Conservation (phyloP, 1,139 yeast species). For the Saccharomycopsis hybrid region DNA sequence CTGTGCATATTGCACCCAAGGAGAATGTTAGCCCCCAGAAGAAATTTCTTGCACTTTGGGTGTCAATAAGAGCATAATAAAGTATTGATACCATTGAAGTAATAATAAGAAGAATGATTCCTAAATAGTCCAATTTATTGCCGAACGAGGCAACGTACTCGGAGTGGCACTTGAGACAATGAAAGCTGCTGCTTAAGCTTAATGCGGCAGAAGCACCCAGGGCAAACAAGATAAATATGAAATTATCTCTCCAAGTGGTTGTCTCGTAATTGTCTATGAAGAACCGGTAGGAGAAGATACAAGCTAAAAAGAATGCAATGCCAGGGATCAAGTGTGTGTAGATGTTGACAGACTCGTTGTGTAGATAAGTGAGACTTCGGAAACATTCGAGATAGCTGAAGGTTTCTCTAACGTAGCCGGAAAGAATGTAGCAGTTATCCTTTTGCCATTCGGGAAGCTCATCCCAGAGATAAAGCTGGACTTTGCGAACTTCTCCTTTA, state of each 20-base stretch:
- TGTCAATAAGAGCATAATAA: slow-evolving; percentile 59
- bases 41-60: slow-evolving; percentile 32
- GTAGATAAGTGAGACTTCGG: slow-evolving; percentile 55
- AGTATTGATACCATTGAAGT: slow-evolving; percentile 70
- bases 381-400: slow-evolving; percentile 45
- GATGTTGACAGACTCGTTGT: slow-evolving; percentile 80
- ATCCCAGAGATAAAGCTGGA: slow-evolving; percentile 31
- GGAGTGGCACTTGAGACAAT: slow-evolving; percentile 73
- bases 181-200: slow-evolving; percentile 70
- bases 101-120: slow-evolving; percentile 71
- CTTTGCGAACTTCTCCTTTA: slow-evolving; percentile 11
- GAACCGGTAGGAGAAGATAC: slow-evolving; percentile 29
- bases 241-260: slow-evolving; percentile 39
- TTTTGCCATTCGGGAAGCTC: slow-evolving; percentile 78
- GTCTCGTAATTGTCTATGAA: slow-evolving; percentile 38
- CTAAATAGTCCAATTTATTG: slow-evolving; percentile 80
- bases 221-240: slow-evolving; percentile 39
- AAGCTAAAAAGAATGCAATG: slow-evolving; percentile 30
- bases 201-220: slow-evolving; percentile 55
- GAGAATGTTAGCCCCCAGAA: slow-evolving; percentile 45
- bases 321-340: slow-evolving; percentile 78
- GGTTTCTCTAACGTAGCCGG: slow-evolving; percentile 75
- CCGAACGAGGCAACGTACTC: slow-evolving; percentile 53
- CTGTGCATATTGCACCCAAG: slow-evolving; percentile 58
- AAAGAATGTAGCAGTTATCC: slow-evolving; percentile 70